These are phyloP conservation scores for Diaporthe destruens DNA, from an alignment of 2,329 filamentous ascomycete genomes.

Conservation along the genomic window DNA sequence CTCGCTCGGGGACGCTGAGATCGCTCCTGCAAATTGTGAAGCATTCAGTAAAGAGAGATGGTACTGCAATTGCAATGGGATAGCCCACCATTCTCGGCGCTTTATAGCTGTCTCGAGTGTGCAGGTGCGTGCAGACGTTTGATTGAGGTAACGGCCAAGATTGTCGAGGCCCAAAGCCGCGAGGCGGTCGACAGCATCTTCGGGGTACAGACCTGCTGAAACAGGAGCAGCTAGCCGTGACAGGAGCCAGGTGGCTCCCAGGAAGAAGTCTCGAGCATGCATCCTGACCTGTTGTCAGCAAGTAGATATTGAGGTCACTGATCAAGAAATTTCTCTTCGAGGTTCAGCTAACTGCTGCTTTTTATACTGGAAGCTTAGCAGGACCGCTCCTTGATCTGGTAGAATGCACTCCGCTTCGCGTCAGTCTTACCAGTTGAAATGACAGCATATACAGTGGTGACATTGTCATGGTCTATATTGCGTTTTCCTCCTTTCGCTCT, in stretches of 20 bases:
- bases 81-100: slow-evolving; percentile 3
- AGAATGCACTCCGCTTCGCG: background rate
- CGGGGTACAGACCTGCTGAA: slow-evolving; percentile 13
- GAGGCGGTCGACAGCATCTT: slow-evolving; percentile 9
- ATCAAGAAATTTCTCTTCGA: background rate
- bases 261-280: background rate
- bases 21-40: background rate
- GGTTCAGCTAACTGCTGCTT: background rate
- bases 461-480: background rate
- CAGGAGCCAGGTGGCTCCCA: background rate
- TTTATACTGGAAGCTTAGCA: background rate
- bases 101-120: slow-evolving; percentile 19
- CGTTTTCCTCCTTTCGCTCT: no score
- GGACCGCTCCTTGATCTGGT: no score
- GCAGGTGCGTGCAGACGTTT: slow-evolving; percentile 1
- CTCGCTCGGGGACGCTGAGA: slow-evolving; percentile 9
- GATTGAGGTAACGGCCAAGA: slow-evolving; percentile 2
- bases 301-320: background rate
- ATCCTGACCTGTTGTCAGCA: background rate
- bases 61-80: no score
- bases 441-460: background rate
- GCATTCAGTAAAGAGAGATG: background rate
- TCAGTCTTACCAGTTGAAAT: background rate
- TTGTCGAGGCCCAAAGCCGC: slow-evolving; percentile 7
- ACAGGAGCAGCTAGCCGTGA: background rate